Evolutionary conservation across 2,329 filamentous ascomycete genomes (phyloP), one percentile per base, ranked within the genome.

Genomic region (Calycina herbarum): DNA sequence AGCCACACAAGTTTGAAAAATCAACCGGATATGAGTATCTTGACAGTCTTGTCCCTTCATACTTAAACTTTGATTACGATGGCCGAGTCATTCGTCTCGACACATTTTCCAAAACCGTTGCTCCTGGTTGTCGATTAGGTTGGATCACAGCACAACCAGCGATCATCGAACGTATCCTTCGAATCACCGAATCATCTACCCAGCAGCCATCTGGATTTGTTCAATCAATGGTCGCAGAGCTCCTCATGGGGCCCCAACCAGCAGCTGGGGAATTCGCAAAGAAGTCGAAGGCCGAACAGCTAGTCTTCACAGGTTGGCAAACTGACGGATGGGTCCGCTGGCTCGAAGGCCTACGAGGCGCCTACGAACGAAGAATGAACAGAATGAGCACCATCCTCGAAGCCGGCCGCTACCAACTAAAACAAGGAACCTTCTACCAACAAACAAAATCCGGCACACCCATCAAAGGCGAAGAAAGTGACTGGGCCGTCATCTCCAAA

Each of bases 21-120:
- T 86, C 84, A 4, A 82, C 88, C 0, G 92, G 92, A 10, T 94
- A 88, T 73, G 80, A 84, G 1, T 97, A 94, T 79, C 81, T 97
- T 64, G 93, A 96, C 79, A 92, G 89, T 1, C 85, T 97, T 11
- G 87, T 89, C 3, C 93, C 93, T 0, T 95, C 91, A 0, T 97
- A 92, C 77, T 81, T 97, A 56, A 89, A 84, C 68, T 77, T 97
- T 64, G 94, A 97, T 75, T 85, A 86, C 24, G 91, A 97, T 72
- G 94, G 94, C 65, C 89, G 94, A 42, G 94, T 97, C 54, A 84
- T 97, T 65, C 89, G 94, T 58, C 84, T 97, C 2, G 94, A 97
- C 77, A 97, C 94, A 0, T 97, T 97, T 77, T 95, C 91, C 74
- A 97, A 98, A 80, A 96, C 92, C 0, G 85, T 97, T 20, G 93